Evolutionary conservation across 306 rosid species (phyloP), one percentile per base, ranked within the genome.

Genomic region (Cucumis hystrix): DNA sequence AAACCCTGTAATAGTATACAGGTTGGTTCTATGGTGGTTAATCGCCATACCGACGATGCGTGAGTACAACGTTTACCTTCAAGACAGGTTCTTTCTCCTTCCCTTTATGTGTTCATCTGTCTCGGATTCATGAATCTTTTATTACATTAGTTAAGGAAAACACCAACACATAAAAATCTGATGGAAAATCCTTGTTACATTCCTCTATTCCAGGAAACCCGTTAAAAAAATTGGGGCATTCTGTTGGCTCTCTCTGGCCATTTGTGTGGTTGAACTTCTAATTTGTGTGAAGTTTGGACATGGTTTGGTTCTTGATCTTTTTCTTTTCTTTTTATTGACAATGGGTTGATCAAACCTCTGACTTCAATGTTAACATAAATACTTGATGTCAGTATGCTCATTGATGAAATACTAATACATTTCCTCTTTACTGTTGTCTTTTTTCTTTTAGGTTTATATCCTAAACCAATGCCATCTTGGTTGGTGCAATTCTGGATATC

Each of bases 241-340:
- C 84, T 96, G 99, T 87, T 96, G 99, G 99, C 96, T 96, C 64
- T 96, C 99, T 23, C 87, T 92, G 8, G 99, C 98, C 17, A 96
- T 96, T 71, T 96, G 99, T 81, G 89, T 96, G 10, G 88, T 96
- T 2, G 99, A 96, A 82, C 98, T 96, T 88, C 91, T 96, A 74
- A 96, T 96, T 73, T 92, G 99, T 89, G 91, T 96, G 67, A 96
- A 96, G 83, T 96, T 96, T 83, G 98, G 98, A 80, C 87, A 90
- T 49, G 98, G 99, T 96, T 79, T 14, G 87, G 74, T 64, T 66
- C 69, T 78, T 14, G 39, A 47, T 71, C 59, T 49, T 52, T 43
- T 10, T 43, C 13, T 43, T 43, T 43, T 43, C 11, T 0, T 43
- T 41, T 41, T 41, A 0, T 41, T 0, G 49, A 43, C 10, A 10